These are phyloP conservation scores for Thalassiosira profunda DNA, from an alignment of 108 stramenopile species.

Conservation along the genomic window DNA sequence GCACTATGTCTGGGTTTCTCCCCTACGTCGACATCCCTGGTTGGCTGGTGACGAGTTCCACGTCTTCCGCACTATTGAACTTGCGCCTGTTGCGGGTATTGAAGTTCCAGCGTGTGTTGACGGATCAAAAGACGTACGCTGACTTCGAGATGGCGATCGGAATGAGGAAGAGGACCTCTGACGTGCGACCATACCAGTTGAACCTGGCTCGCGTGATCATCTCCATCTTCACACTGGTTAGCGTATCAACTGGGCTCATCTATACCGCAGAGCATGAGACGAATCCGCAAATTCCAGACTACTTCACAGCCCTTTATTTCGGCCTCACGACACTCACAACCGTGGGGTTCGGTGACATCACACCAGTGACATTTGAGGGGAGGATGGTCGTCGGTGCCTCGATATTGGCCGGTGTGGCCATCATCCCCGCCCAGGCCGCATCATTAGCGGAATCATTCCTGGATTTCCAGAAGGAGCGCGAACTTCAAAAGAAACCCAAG, in stretches of 20 bases:
- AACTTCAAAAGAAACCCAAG: not conserved
- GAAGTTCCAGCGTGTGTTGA: conserved; percentile 76
- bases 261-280: conserved; percentile 78
- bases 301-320: conserved; percentile 87
- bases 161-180: conserved; percentile 47
- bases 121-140: conserved; percentile 65
- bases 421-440: conserved; percentile 82
- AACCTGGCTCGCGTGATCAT: conserved; percentile 79
- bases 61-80: conserved; percentile 62
- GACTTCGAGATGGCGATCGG: conserved; percentile 66
- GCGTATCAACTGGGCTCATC: conserved; percentile 79
- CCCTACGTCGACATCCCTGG: conserved; percentile 36
- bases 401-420: conserved; percentile 78
- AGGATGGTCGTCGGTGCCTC: conserved; percentile 67
- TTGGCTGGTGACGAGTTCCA: conserved; percentile 34
- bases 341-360: conserved; percentile 84
- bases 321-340: conserved; percentile 82
- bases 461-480: conserved; percentile 45
- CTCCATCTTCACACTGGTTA: conserved; percentile 73
- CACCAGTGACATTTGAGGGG: conserved; percentile 73
- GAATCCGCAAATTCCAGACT: conserved; percentile 78
- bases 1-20: conserved; percentile 34
- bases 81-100: conserved; percentile 69
- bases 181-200: conserved; percentile 67
- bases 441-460: conserved; percentile 41